These are phyloP conservation scores for Colletotrichum shisoi DNA, from an alignment of 2,329 filamentous ascomycete species.

Conservation along the genomic window DNA sequence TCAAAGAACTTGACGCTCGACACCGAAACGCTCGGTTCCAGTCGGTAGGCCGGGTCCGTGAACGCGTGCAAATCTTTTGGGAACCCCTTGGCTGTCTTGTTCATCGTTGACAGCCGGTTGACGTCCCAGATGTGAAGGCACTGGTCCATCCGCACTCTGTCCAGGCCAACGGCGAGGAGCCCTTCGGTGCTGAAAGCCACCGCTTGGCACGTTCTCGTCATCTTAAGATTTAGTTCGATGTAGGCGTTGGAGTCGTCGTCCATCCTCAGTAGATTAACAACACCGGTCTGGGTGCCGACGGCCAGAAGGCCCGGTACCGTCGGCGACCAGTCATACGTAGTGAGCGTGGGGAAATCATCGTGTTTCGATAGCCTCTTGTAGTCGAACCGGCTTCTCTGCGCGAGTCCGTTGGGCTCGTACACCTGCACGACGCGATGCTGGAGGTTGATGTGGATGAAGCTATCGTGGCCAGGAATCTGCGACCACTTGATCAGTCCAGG, in stretches of 20 bases:
- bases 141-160: slow-evolving; percentile 81
- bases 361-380: slow-evolving; percentile 65
- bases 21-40: slow-evolving; percentile 75
- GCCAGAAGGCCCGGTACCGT: slow-evolving; percentile 72
- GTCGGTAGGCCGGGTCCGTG: slow-evolving; percentile 64
- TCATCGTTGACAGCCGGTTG: slow-evolving; percentile 64
- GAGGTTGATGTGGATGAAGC: slow-evolving; percentile 71
- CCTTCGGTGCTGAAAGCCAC: slow-evolving; percentile 79
- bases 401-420: slow-evolving; percentile 68
- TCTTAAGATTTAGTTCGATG: slow-evolving; percentile 73
- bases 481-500: slow-evolving; percentile 73
- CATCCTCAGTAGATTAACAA: slow-evolving; percentile 77
- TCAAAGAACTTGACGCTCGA: slow-evolving; percentile 85
- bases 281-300: slow-evolving; percentile 76
- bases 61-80: slow-evolving; percentile 58
- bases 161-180: slow-evolving; percentile 78
- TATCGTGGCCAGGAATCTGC: slow-evolving; percentile 64
- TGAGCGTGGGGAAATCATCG: slow-evolving; percentile 69
- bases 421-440: slow-evolving; percentile 70
- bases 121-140: slow-evolving; percentile 86
- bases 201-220: slow-evolving; percentile 80
- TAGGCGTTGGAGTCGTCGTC: slow-evolving; percentile 73
- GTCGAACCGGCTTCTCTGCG: slow-evolving; percentile 65
- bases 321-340: slow-evolving; percentile 73
- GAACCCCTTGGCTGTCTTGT: slow-evolving; percentile 59